Evolutionary conservation across 345 rosid genomes (phyloP).

Genomic region (Acer campestre): DNA sequence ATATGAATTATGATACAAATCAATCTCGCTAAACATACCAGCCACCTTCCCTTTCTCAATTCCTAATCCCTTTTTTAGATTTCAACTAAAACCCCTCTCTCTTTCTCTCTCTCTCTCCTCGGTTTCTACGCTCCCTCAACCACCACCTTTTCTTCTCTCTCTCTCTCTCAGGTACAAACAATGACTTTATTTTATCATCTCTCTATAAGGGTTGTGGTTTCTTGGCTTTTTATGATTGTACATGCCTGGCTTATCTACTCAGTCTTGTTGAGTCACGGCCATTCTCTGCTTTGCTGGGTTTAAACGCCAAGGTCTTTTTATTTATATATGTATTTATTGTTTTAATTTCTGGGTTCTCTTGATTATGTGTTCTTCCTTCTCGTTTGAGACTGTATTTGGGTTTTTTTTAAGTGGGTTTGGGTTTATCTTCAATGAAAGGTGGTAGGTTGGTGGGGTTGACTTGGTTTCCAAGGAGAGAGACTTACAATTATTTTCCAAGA

Average conservation of each 20-base stretch:
- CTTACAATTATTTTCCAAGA: slow-evolving; percentile 21
- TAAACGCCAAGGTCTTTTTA: slow-evolving; percentile 16
- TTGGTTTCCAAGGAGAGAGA: slow-evolving; percentile 34
- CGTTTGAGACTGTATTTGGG: neutral
- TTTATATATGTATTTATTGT: slow-evolving; percentile 16
- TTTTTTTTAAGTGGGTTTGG: neutral
- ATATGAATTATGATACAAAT: neutral
- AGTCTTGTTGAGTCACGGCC: slow-evolving; percentile 24
- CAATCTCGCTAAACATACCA: neutral
- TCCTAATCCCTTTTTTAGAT: slow-evolving; percentile 20
- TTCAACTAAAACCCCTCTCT: slow-evolving; percentile 8
- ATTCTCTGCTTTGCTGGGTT: slow-evolving; percentile 36
- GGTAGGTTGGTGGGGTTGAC: slow-evolving; percentile 91
- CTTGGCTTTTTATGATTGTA: slow-evolving; percentile 13
- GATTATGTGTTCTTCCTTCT: slow-evolving; percentile 11
- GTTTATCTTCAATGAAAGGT: slow-evolving; percentile 56
- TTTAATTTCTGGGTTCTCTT: slow-evolving; percentile 37
- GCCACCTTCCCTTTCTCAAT: slow-evolving; percentile 37
- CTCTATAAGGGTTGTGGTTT: slow-evolving; percentile 36
- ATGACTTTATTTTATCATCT: slow-evolving; percentile 21
- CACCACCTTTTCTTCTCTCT: slow-evolving; percentile 27
- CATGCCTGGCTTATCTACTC: slow-evolving; percentile 1
- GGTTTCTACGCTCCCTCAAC: slow-evolving; percentile 37
- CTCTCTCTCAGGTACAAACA: slow-evolving; percentile 30
- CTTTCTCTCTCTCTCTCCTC: slow-evolving; percentile 12